Evolutionary conservation across 306 rosid genomes (phyloP), one percentile per base, ranked within the genome.

Genomic region (Cicer pinnatifidum): DNA sequence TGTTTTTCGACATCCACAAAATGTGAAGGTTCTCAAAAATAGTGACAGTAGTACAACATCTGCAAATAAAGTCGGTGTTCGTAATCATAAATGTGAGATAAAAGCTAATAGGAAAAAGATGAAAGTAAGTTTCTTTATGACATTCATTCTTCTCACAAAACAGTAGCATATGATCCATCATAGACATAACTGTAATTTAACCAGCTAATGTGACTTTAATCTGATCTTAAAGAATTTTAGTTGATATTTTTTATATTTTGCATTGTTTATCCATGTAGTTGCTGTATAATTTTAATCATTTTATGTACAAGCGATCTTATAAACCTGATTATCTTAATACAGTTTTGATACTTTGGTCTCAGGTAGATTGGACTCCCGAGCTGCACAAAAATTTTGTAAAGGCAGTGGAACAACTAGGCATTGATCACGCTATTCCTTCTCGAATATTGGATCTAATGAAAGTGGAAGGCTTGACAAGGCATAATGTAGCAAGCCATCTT

Each of bases 371-470:
- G 99, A 89, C 99, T 0, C 78, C 89, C 8, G 96, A 90, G 46
- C 83, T 94, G 82, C 99, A 94, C 86, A 92, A 90, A 75, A 91
- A 88, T 46, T 91, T 94, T 80, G 95, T 94, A 65, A 90, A 83
- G 75, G 99, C 97, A 45, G 96, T 94, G 57, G 96, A 94, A 46
- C 91, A 91, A 86, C 84, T 94, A 48, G 97, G 99, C 41, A 84
- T 94, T 54, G 96, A 91, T 78, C 97, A 94, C 75, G 99, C 97
- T 57, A 91, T 94, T 88, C 99, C 99, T 46, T 94, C 99, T 79
- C 83, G 96, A 62, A 91, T 91, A 84, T 84, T 94, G 13, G 97
- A 91, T 39, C 43, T 91, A 46, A 91, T 94, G 99, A 88, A 94
- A 76, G 87, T 88, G 66, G 96, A 91, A 71, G 96, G 93, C 35